Percentiles rank a stretch among this genome's conserved stretches.
phyloP scores from a whole-genome alignment of 306 rosid genomes.

The Dicorynia guianensis region DNA sequence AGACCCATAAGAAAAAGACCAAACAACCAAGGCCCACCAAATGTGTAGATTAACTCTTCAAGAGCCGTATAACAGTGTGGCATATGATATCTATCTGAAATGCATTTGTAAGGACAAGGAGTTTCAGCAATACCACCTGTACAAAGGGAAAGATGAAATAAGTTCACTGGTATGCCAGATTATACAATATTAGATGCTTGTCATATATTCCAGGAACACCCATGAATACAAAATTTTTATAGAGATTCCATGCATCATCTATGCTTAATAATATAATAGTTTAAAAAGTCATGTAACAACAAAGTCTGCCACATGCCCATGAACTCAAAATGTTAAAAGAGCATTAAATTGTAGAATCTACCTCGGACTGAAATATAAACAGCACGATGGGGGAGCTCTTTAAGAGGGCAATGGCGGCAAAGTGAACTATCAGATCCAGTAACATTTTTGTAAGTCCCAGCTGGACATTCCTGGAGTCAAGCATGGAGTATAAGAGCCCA shows the following conservation, averaged over 20 bases:
- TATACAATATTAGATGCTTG: background rate
- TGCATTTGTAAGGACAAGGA: constrained; percentile 92
- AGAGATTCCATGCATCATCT: background rate
- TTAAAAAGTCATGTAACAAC: background rate
- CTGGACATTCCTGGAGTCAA: constrained; percentile 85
- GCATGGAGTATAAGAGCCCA: constrained; percentile 31
- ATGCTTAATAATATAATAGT: constrained; percentile 24
- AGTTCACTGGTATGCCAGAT: constrained; percentile 14
- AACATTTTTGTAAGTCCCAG: constrained; percentile 89
- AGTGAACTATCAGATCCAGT: constrained; percentile 85
- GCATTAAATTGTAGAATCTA: constrained; percentile 46
- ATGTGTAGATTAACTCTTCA: constrained; percentile 93
- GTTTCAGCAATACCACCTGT: constrained; percentile 87
- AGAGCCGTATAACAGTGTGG: constrained; percentile 95
- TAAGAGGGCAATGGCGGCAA: constrained; percentile 77
- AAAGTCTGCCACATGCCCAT: constrained; percentile 10
- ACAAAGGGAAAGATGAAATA: constrained; percentile 28
- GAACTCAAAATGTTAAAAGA: constrained; percentile 13
- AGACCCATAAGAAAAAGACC: constrained; percentile 87
- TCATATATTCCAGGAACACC: background rate
- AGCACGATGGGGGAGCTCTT: constrained; percentile 88
- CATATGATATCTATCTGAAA: constrained; percentile 97
- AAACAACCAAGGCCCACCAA: constrained; percentile 98
- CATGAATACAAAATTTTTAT: background rate
- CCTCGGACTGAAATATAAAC: constrained; percentile 81